Evolutionary conservation across 495 filamentous ascomycete species (phyloP).

Genomic region (Penicillium soppii): DNA sequence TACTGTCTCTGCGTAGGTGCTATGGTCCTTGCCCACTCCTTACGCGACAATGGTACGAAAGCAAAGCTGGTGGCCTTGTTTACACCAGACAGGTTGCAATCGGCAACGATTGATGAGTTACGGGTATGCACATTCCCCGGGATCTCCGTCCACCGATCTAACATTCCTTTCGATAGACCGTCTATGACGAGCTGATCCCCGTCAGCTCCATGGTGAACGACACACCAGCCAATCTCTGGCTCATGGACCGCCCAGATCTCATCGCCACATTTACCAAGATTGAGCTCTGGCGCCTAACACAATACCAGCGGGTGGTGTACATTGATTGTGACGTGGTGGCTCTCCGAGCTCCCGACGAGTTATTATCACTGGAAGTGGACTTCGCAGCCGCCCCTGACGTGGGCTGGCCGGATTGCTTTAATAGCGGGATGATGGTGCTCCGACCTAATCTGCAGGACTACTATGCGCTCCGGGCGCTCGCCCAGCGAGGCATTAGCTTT

Average conservation of each 20-base stretch:
- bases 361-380: conserved; percentile 70
- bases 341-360: conserved; percentile 85
- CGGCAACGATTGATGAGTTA: conserved; percentile 72
- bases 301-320: conserved; percentile 89
- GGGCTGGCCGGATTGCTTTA: conserved; percentile 98
- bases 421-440: conserved; percentile 91
- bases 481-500: conserved; percentile 84
- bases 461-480: conserved; percentile 77
- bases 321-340: conserved; percentile 89
- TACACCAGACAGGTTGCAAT: conserved; percentile 71
- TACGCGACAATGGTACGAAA: conserved; percentile 85
- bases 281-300: conserved; percentile 85
- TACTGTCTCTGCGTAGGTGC: conserved; percentile 59
- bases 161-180: conserved; percentile 48
- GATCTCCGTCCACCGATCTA: not conserved
- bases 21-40: conserved; percentile 88
- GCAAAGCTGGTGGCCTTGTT: conserved; percentile 85
- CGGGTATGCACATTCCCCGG: conserved; percentile 50
- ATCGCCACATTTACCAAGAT: conserved; percentile 95
- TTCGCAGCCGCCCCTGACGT: conserved; percentile 95
- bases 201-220: conserved; percentile 75
- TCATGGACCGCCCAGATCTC: conserved; percentile 90
- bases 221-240: conserved; percentile 76
- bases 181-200: conserved; percentile 88
- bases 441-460: conserved; percentile 86